A percentile compares a stretch with the other conserved stretches of the same genome.
Evolutionary conservation across 352 stramenopile species (phyloP).

Genomic region (Peronospora farinosa): DNA sequence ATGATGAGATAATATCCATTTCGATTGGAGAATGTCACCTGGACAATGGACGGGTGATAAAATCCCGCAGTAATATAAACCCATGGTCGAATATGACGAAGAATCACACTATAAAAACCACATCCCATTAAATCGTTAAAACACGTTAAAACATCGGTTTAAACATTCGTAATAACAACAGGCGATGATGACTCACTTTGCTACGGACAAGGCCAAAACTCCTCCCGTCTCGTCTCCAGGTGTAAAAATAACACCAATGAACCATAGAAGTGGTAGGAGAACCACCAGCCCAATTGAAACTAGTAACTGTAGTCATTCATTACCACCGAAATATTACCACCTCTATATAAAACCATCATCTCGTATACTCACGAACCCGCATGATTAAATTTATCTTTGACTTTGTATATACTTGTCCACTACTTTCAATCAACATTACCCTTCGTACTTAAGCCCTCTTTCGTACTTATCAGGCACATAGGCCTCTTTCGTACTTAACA

Average conservation of each 20-base stretch:
- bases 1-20: background rate
- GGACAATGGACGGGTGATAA: conserved; percentile 73
- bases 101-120: conserved; percentile 50
- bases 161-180: background rate
- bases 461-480: too few species aligned
- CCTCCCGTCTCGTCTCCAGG: conserved; percentile 55
- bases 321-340: background rate
- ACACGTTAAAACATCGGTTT: background rate
- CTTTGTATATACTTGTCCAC: background rate
- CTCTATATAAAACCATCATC: background rate
- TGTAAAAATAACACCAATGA: conserved; percentile 68
- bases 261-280: conserved; percentile 58
- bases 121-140: background rate
- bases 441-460: conserved; percentile 5
- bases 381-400: conserved; percentile 6
- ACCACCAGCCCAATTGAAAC: conserved; percentile 61
- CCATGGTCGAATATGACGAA: conserved; percentile 82
- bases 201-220: conserved; percentile 73
- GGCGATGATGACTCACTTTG: conserved; percentile 37
- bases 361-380: conserved; percentile 17
- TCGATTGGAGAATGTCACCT: conserved; percentile 28
- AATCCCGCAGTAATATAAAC: conserved; percentile 81
- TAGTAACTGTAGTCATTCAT: conserved; percentile 42
- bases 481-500: too few species aligned
- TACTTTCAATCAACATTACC: background rate